Percentiles rank a stretch among this genome's conserved stretches.
These are phyloP conservation scores for Kalanchoe fedtschenkoi DNA, from an alignment of 164 flowering plant genomes.

Conservation along the genomic window DNA sequence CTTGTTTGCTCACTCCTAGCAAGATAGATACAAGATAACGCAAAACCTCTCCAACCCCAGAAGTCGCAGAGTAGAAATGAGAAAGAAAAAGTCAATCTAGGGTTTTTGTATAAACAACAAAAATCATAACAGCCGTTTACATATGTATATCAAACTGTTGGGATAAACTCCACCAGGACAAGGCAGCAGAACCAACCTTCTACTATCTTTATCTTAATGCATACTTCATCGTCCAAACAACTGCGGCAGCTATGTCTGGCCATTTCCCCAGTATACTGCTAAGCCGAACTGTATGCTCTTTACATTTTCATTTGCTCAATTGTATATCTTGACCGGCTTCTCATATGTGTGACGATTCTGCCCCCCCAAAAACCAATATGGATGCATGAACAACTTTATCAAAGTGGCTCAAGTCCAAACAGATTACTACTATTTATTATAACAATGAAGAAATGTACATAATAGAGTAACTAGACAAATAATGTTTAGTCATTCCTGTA, in stretches of 20 bases:
- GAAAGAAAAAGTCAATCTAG: neutral
- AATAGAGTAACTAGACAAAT: neutral
- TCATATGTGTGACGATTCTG: conserved; percentile 52
- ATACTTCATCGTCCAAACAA: neutral
- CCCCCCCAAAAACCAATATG: conserved; percentile 4
- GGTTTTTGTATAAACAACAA: neutral
- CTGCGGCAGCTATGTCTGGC: neutral
- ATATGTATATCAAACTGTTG: neutral
- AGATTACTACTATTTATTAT: neutral
- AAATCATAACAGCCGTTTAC: neutral
- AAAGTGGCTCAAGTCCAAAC: neutral
- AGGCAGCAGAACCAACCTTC: neutral
- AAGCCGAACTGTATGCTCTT: neutral
- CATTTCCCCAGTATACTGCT: neutral
- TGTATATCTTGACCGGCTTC: conserved; percentile 53
- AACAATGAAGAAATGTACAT: neutral
- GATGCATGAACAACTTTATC: neutral
- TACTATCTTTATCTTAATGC: neutral
- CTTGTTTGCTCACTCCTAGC: neutral
- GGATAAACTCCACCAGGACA: neutral
- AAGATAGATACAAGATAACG: neutral
- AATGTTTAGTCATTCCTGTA: neutral
- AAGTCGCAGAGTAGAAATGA: neutral
- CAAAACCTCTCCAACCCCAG: neutral
- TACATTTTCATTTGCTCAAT: conserved; percentile 14